Evolutionary conservation across 345 rosid species (phyloP).

Genomic region (Rhodamnia rubescens): DNA sequence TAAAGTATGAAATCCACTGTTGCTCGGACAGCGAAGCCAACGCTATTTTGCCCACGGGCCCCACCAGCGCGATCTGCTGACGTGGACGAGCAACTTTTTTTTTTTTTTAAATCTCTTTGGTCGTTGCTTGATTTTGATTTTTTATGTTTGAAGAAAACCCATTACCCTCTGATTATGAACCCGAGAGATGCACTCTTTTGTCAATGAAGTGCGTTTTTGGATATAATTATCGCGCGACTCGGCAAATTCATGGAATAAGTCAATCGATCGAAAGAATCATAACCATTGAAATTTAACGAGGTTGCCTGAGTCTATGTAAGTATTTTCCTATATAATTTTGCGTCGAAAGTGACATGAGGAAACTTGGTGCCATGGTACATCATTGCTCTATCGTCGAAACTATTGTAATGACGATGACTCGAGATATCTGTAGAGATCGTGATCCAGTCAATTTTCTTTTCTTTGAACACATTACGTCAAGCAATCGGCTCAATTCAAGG

Average conservation of each 20-base stretch:
- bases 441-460: background rate
- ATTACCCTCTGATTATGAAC: background rate
- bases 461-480: background rate
- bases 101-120: too few relatives aligned
- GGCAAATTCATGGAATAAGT: background rate
- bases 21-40: background rate
- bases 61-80: background rate
- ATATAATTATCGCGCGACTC: background rate
- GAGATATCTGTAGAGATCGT: accelerated
- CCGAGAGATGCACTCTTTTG: background rate
- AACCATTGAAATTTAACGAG: background rate
- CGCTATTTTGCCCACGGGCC: background rate
- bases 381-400: background rate
- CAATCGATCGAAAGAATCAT: background rate
- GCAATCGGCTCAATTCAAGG: background rate
- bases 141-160: background rate
- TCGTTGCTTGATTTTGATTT: background rate
- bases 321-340: too few relatives aligned
- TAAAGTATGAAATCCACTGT: background rate
- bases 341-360: accelerated
- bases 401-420: background rate
- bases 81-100: background rate
- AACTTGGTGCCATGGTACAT: background rate
- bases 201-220: background rate
- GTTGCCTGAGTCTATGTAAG: accelerated